Base-by-base conservation (phyloP, 371 early-diverging fungal genomes). In the Mucor indicus region DNA sequence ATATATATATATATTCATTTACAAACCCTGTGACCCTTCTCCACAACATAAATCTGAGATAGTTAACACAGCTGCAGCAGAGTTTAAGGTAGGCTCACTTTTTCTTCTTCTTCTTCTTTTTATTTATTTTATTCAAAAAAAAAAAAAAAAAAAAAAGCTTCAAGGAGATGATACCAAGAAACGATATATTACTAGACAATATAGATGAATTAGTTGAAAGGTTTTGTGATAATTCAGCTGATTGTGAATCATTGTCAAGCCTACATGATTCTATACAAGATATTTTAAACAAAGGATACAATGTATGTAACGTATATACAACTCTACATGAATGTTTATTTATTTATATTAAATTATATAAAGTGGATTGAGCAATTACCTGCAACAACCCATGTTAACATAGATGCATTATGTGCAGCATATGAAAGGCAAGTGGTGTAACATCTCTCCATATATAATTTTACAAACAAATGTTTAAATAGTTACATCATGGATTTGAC, bases 401-500 rank as follows among this genome's bases (percentile, higher is more conserved):
- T 47, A n/a, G 60, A 64, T 19, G 31, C 39, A 6, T 4, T 75
- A 15, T 66, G 67, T 21, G 58, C 58, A 4, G 57, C 72, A 3
- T 61, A 67, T 51, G 77, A 80, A 56, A 72, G 67, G 72, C 64
- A 43, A 11, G n/a, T n/a, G n/a, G n/a, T n/a, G n/a, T n/a, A n/a
- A n/a, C 10, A 27, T 12, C 12, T 13, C 7, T 35, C n/a, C n/a
- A 33, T 21, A 13, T 35, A 4, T 16, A 20, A 7, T 27, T 13
- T 47, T 27, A 47, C 12, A 12, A 12, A 13, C 1, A 32, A 36
- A 33, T 1, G 11, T 7, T 16, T 17, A 15, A 37, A 37, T 4
- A 75, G 72, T 35, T 60, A 76, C 44, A 52, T 81, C 12, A 75
- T 79, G 79, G 79, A 81, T 38, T 60, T 69, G 15, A 79, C 72